Conservation (phyloP, 352 stramenopile species). For the Elongisporangium senticosum region DNA sequence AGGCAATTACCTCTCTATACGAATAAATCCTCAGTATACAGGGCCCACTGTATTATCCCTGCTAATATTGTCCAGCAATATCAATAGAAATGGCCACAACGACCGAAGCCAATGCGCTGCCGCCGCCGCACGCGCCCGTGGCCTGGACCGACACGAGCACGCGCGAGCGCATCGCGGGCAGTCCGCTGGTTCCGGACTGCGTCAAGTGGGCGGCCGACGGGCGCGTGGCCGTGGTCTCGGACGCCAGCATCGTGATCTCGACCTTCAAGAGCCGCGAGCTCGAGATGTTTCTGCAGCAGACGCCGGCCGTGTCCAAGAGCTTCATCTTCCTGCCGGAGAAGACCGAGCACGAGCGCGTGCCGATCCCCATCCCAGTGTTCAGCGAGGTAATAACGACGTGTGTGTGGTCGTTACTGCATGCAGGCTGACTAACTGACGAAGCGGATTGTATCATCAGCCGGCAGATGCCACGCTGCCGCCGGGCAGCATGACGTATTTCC, state of each 20-base stretch:
- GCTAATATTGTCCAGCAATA: not conserved
- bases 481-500: constrained; percentile 47
- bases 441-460: constrained; percentile 6
- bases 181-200: constrained; percentile 57
- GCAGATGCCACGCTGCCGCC: constrained; percentile 19
- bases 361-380: constrained; percentile 40
- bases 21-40: not conserved
- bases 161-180: constrained; percentile 71
- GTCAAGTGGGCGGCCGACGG: constrained; percentile 72
- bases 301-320: constrained; percentile 73
- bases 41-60: not conserved
- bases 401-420: not conserved
- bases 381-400: constrained; percentile 18
- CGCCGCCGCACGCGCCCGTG: constrained; percentile 8
- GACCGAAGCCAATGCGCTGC: not conserved
- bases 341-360: constrained; percentile 36
- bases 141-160: constrained; percentile 25
- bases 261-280: constrained; percentile 77
- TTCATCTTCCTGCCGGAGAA: constrained; percentile 65
- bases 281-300: constrained; percentile 75
- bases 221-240: constrained; percentile 62
- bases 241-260: constrained; percentile 70
- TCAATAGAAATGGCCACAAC: not conserved
- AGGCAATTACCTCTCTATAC: not conserved
- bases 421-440: not conserved